Base-by-base conservation (phyloP, 2,329 filamentous ascomycete species). In the Arthrinium puccinioides region DNA sequence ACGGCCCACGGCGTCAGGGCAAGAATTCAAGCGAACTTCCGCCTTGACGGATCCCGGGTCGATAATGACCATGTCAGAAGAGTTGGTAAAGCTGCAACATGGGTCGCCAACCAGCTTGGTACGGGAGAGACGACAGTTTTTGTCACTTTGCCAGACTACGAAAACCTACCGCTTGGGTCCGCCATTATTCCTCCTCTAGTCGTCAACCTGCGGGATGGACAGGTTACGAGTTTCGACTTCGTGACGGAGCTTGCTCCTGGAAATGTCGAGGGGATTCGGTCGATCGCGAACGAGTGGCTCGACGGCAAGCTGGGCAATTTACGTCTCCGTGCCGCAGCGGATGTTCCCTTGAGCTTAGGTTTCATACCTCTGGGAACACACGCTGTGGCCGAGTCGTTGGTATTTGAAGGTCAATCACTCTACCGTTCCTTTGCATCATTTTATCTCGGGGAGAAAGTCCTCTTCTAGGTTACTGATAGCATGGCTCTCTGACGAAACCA, bases 241-340 rank as follows among this genome's bases (percentile, higher is more conserved):
- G 62, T 92, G 38, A 76, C 84, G 28, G 80, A 92, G 43, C 62
- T 97, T 26, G 66, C 74, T 25, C 83, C 87, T 19, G 89, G 88
- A 21, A 77, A 88, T 51, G 66, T 86, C 11, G 79, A 88, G 38
- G 82, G 81, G 6, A 79, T 96, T 48, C 81, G 86, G 42, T 74
- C 74, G 41, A 74, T 97, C 44, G 87, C 86, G 32, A 87, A 92
- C 56, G 84, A 95, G 58, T 97, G 87, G 81, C 65, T 98, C 42
- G 79, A 85, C 37, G 88, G 89, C 26, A 81, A 78, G 37, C 66
- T 97, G 40, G 74, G 79, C 9, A 69, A 74, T 39, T 63, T 98
- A 40, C 77, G 74, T 43, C 66, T 97, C 11, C 71, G 80, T 38
- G 90, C 84, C 29, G 83, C 82, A 52, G 82, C 87, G 19, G 67